Conservation (phyloP, 257 asterid genomes). For the Solanum habrochaites region DNA sequence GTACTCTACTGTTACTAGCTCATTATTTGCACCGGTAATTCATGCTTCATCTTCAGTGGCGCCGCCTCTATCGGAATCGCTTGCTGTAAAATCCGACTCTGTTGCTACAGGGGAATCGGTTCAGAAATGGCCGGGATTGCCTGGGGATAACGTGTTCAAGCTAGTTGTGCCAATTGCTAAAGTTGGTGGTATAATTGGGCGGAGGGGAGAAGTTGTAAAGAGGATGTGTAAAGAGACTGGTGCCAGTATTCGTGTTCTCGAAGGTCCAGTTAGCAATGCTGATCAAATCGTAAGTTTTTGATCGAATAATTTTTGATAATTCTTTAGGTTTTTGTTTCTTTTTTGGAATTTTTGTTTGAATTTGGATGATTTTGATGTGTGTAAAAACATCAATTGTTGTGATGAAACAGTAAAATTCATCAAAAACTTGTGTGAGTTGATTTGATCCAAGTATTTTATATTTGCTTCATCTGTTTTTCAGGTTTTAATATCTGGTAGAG, state of each 20-base stretch:
- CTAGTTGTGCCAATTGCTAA: conserved; percentile 61
- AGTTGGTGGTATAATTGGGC: conserved; percentile 84
- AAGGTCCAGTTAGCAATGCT: conserved; percentile 50
- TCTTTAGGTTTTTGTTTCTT: background rate
- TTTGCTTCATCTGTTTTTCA: conserved; percentile 6
- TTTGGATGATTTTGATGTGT: background rate
- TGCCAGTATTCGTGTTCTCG: conserved; percentile 67
- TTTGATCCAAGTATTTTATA: background rate
- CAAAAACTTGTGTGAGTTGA: background rate
- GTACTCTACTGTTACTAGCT: too few relatives aligned
- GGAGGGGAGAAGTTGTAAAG: conserved; percentile 73
- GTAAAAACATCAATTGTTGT: background rate
- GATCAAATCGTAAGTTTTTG: conserved; percentile 54
- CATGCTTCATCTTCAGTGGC: too few relatives aligned
- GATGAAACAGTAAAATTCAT: background rate
- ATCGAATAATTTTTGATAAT: background rate
- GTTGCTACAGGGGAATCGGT: background rate
- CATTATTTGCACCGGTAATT: too few relatives aligned
- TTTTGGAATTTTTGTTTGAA: background rate
- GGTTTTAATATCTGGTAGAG: conserved; percentile 74
- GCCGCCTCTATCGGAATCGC: too few relatives aligned
- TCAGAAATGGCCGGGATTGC: conserved; percentile 88
- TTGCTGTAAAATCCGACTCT: too few relatives aligned
- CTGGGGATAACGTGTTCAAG: conserved; percentile 61
- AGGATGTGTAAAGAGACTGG: conserved; percentile 78